A percentile compares a stretch with the other conserved stretches of the same genome.
These are phyloP conservation scores for Chrysanthemum seticuspe DNA, from an alignment of 129 eudicot species.

Conservation along the genomic window DNA sequence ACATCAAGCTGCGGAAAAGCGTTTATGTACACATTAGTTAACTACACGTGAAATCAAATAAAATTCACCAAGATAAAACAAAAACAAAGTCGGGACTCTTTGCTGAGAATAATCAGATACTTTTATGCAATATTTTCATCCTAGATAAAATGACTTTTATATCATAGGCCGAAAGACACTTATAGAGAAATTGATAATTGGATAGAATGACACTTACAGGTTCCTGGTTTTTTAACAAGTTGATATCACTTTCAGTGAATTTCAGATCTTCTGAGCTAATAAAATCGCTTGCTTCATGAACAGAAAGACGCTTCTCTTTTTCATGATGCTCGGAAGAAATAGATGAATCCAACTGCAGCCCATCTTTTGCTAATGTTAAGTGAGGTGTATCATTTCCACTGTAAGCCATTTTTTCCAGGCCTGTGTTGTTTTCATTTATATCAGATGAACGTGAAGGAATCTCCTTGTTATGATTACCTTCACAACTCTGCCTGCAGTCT, in stretches of 20 bases:
- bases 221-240: conserved; percentile 36
- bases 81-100: conserved; percentile 5
- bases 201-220: conserved; percentile 42
- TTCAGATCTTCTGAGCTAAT: conserved; percentile 22
- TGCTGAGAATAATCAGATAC: background rate
- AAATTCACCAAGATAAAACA: conserved; percentile 18
- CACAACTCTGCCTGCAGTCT: conserved; percentile 23
- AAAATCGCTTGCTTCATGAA: conserved; percentile 30
- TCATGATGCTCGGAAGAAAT: conserved; percentile 33
- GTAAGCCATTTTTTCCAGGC: conserved; percentile 17
- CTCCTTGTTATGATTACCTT: no score
- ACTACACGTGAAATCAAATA: conserved; percentile 7
- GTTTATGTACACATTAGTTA: conserved; percentile 24
- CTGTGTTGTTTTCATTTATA: conserved; percentile 16
- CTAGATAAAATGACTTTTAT: background rate
- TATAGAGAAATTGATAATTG: conserved; percentile 11
- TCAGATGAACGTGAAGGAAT: no score
- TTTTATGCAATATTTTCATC: conserved; percentile 4
- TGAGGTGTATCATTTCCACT: conserved; percentile 23
- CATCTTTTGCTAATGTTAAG: conserved; percentile 23
- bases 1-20: conserved; percentile 54
- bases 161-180: conserved; percentile 1
- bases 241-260: conserved; percentile 22
- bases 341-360: conserved; percentile 26
- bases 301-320: conserved; percentile 21